Evolutionary conservation across 495 filamentous ascomycete species (phyloP), one percentile per base, ranked within the genome.

Genomic region (Pseudomonodictys pantanalensis): DNA sequence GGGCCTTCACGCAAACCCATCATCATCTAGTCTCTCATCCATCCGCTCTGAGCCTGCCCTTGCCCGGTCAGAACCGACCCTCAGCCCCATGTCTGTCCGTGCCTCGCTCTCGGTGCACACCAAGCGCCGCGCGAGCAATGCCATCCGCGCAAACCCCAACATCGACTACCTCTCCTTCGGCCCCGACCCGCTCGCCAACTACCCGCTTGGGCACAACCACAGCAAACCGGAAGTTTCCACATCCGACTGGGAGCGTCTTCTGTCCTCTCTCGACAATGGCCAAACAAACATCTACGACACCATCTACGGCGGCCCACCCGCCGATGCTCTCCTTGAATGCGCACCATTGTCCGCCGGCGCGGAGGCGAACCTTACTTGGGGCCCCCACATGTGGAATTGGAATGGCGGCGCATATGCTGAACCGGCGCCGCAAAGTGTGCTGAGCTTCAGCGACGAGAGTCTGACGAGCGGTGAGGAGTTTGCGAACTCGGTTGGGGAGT

Each of bases 201-300:
- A 65, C 64, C 57, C 65, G 46, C 47, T 68, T 46, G 29, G 65
- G 43, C 23, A 0, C 26, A 66, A 44, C 54, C 55, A 53, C 23
- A 59, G 56, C 18, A 60, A 70, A 69, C 6, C 68, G 67, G 53
- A 76, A 35, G 77, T 85, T 8, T 82, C 84, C 2, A 71, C 83
- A 52, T 77, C 83, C 0, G 89, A 92, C 60, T 93, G 90, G 90
- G 89, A 92, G 68, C 81, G 83, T 11, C 79, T 93, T 0, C 76
- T 92, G 17, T 84, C 85, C 38, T 84, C 83, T 32, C 83, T 95
- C 73, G 90, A 93, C 58, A 83, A 83, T 30, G 89, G 86, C 3
- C 83, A 82, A 65, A 83, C 85, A 15, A 92, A 90, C 67, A 83
- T 92, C 9, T 93, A 91, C 77, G 89, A 88, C 60, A 84, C 86